Evolutionary conservation across 1,139 yeast species (phyloP).

Genomic region (Candida albicans): DNA sequence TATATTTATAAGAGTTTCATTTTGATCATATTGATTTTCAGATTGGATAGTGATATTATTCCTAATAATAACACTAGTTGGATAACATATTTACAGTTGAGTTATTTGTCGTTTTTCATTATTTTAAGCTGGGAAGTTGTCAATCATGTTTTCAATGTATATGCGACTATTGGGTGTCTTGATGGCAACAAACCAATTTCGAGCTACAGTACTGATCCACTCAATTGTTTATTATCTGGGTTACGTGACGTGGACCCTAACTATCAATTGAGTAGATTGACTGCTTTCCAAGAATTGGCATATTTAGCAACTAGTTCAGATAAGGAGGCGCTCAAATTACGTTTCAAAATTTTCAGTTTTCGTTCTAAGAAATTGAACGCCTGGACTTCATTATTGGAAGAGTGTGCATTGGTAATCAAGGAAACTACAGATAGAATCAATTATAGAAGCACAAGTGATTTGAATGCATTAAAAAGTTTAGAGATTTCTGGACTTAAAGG

Average conservation of each 20-base stretch:
- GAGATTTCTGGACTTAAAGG: conserved; percentile 16
- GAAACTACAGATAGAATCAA: conserved; percentile 46
- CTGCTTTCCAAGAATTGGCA: conserved; percentile 77
- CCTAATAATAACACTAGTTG: conserved; percentile 41
- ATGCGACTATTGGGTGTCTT: conserved; percentile 79
- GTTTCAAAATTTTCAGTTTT: conserved; percentile 55
- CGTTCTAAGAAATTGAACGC: conserved; percentile 44
- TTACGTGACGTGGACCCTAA: conserved; percentile 48
- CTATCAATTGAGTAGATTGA: conserved; percentile 57
- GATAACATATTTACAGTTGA: conserved; percentile 32
- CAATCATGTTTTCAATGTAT: conserved; percentile 67
- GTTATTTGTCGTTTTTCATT: conserved; percentile 40
- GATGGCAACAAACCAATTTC: conserved; percentile 74
- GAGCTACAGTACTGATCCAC: conserved; percentile 66
- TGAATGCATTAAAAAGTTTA: conserved; percentile 27
- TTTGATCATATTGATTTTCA: conserved; percentile 26
- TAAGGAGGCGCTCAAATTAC: conserved; percentile 40
- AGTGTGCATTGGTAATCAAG: conserved; percentile 55
- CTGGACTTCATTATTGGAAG: conserved; percentile 62
- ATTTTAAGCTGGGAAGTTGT: conserved; percentile 58
- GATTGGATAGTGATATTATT: conserved; percentile 32
- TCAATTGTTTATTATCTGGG: conserved; percentile 74
- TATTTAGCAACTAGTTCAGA: conserved; percentile 54
- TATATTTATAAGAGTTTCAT: conserved; percentile 42
- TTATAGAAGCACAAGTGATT: conserved; percentile 32